Evolutionary conservation across 768 basidiomycete genomes (phyloP).

Genomic region (Xerocomellus intermedius): DNA sequence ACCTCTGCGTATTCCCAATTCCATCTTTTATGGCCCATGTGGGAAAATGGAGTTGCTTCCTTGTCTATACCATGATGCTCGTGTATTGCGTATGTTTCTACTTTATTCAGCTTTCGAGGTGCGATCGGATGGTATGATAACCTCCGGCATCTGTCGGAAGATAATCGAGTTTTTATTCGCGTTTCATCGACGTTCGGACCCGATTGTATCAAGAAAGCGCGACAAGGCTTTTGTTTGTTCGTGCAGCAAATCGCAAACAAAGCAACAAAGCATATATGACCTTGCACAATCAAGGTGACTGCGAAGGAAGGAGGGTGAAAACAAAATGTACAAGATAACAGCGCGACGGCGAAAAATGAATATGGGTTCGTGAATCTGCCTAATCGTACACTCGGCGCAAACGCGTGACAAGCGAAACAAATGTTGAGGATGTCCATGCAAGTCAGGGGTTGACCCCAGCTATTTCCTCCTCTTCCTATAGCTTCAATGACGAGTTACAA

Average conservation of each 20-base stretch:
- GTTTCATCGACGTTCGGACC: background rate
- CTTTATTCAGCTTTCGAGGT: constrained; percentile 29
- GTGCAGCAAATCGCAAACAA: too few relatives aligned
- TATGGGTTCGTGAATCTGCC: background rate
- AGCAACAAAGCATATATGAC: too few relatives aligned
- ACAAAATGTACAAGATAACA: constrained; percentile 13
- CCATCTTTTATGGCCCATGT: constrained; percentile 3
- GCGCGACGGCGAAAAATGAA: background rate
- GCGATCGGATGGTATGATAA: constrained; percentile 8
- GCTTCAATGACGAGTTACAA: constrained; percentile 46
- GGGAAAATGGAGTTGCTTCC: constrained; percentile 14
- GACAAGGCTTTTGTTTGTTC: too few relatives aligned
- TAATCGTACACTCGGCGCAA: constrained; percentile 27
- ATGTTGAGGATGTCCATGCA: background rate
- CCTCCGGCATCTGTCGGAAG: constrained; percentile 11
- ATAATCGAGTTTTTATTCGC: constrained; percentile 26
- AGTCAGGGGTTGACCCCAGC: constrained; percentile 1
- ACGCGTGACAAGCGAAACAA: constrained; percentile 9
- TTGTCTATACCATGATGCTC: constrained; percentile 30
- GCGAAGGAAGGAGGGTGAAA: background rate
- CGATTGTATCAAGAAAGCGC: background rate
- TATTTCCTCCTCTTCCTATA: constrained; percentile 46
- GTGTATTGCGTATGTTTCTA: constrained; percentile 31
- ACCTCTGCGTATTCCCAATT: constrained; percentile 12
- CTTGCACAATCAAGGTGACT: too few relatives aligned